Percentiles rank a stretch among this genome's conserved stretches.
These are phyloP conservation scores for Salisapilia sapeloensis DNA, from an alignment of 352 stramenopile species.

Conservation along the genomic window DNA sequence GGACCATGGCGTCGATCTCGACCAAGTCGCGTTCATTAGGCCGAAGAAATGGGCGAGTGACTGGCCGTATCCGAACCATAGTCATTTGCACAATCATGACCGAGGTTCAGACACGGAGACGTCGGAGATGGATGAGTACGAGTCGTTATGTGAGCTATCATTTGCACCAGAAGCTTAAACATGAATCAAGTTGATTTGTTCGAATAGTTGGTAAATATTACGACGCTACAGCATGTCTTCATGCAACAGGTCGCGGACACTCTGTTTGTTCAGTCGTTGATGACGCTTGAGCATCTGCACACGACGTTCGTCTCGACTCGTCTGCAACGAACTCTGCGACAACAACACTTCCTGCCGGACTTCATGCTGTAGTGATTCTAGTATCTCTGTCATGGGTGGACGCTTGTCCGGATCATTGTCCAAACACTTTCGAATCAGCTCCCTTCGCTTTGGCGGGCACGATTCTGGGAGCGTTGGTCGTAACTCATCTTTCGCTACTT, in stretches of 20 bases:
- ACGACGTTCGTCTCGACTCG: slow-evolving; percentile 36
- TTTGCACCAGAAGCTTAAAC: too few relatives aligned
- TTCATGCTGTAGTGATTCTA: slow-evolving; percentile 52
- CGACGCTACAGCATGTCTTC: too few relatives aligned
- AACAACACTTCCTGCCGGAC: slow-evolving; percentile 52
- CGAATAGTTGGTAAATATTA: too few relatives aligned
- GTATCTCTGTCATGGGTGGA: slow-evolving; percentile 65
- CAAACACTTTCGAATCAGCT: slow-evolving; percentile 52
- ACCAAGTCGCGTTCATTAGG: slow-evolving; percentile 30
- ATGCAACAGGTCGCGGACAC: slow-evolving; percentile 37
- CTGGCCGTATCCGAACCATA: slow-evolving; percentile 35
- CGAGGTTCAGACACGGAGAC: too few relatives aligned
- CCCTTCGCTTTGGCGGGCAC: slow-evolving; percentile 32
- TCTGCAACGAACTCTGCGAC: slow-evolving; percentile 41
- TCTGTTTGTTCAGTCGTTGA: slow-evolving; percentile 50
- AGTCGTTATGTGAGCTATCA: too few relatives aligned
- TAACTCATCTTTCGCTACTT: slow-evolving; percentile 34
- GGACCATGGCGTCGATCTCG: slow-evolving; percentile 16
- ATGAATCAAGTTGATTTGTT: too few relatives aligned
- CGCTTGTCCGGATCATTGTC: slow-evolving; percentile 31
- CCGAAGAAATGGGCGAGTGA: slow-evolving; percentile 47
- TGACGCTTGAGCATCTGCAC: slow-evolving; percentile 61
- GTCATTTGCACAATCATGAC: too few relatives aligned
- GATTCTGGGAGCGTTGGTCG: slow-evolving; percentile 43
- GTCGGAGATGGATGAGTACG: too few relatives aligned